Base-by-base conservation (phyloP, 1,284 basidiomycete species). In the Vanrija pseudolonga region DNA sequence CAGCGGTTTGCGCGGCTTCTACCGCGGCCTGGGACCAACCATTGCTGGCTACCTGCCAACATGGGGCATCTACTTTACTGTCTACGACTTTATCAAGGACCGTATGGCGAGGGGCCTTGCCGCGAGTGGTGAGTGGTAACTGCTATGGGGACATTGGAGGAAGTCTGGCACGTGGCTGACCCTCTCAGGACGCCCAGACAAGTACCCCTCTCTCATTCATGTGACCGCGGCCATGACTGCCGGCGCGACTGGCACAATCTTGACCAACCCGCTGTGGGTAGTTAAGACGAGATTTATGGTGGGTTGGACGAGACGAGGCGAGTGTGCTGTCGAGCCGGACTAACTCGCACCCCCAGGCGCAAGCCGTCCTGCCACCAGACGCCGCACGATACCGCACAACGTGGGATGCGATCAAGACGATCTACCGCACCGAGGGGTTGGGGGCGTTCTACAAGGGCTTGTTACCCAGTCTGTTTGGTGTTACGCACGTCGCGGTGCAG, bases 271-370 rank as follows among this genome's bases (percentile, higher is more conserved):
- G 0, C 74, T 97, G 7, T 97, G 93, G 93, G 90, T 97, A 41
- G 92, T 97, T 74, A 96, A 96, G 80, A 96, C 93, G 19, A 84
- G 93, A 22, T 96, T 96, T 77, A 95, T 96, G 94, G 92, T 94
- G 70, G 67, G 83, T 79, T n/a, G n/a, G n/a, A n/a, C n/a, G 20
- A 11, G 26, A 11, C 26, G 11, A 26, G 26, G 26, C 7, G 26
- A 26, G 24, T 32, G 19, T 24, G 18, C 12, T 6, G 24, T 39
- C n/a, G 8, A 23, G 18, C 17, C 15, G 19, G 28, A 32, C 52
- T 51, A 39, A 52, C 36, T 32, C 12, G 23, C 26, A 26, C 11
- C 26, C n/a, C 4, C 51, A 77, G 75, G 71, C 72, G 18, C 76
- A 74, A 62, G 72, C 71, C 18, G 67, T 67, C n/a, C 88, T 88